Base-by-base conservation (phyloP, 441 rosid genomes). In the Macaranga tanarius region DNA sequence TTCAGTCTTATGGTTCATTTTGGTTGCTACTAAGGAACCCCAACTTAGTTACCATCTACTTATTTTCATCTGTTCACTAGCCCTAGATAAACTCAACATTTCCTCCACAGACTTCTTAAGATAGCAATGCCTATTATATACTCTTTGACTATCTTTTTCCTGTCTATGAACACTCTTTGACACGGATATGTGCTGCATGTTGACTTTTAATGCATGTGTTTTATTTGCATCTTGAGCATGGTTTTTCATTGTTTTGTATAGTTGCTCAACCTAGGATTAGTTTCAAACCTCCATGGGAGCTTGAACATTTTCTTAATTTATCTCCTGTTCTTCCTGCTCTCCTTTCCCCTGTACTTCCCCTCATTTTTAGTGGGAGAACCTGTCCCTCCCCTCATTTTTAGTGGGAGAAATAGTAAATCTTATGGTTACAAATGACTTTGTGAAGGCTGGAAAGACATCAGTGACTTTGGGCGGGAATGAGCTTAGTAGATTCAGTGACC, bases 401-500 rank as follows among this genome's bases (percentile, higher is more conserved):
- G 28, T 31, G 10, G 10, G 20, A 70, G 26, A 22, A 50, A 15
- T 65, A 65, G 8, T 62, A 45, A 61, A 52, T 72, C 81, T 81
- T 56, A 79, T 78, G 57, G 68, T 40, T 73, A 5, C 48, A 19
- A 55, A 26, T 52, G 71, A 57, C 56, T 58, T 47, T 83, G 84
- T 80, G 72, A 89, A 95, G 97, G 86, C 82, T 79, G 81, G 52
- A 57, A 91, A 95, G 87, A 72, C 87, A 65, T 84, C 90, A 3
- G 75, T 81, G 62, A 71, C 82, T 65, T 65, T 81, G 76, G 89
- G 87, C 71, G 93, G 88, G 71, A 89, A 85, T 80, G 98, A 89
- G 77, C 90, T 92, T 75, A 86, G 90, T 84, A 93, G 88, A 82
- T 93, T 91, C 79, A 93, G 96, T 78, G 98, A 95, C 78, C 82